Evolutionary conservation across 2,329 filamentous ascomycete species (phyloP).

Genomic region (Helotiales sp.): DNA sequence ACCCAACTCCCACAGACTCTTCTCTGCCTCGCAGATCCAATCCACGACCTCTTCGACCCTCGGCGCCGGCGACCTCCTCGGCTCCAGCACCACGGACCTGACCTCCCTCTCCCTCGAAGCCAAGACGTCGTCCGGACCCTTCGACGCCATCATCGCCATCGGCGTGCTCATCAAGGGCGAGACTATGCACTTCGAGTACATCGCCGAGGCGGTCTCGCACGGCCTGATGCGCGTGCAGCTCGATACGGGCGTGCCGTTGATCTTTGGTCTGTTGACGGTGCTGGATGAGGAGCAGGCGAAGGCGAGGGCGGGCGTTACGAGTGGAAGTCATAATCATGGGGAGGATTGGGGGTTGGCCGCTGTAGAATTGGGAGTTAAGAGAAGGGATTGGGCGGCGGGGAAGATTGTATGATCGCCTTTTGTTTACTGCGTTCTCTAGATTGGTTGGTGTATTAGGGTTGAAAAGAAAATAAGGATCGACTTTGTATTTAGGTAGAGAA

Average conservation of each 20-base stretch:
- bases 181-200: constrained; percentile 99
- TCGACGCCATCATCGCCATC: constrained; percentile 94
- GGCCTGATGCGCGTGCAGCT: constrained; percentile 94
- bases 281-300: constrained; percentile 86
- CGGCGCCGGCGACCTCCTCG: constrained; percentile 75
- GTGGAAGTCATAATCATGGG: constrained; percentile 93
- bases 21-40: constrained; percentile 85
- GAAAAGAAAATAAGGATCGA: not conserved
- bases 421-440: not conserved
- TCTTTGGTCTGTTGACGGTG: constrained; percentile 91
- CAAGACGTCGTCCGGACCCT: constrained; percentile 62
- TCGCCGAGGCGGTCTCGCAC: constrained; percentile 86
- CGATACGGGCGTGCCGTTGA: constrained; percentile 84
- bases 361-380: constrained; percentile 91
- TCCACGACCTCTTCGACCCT: constrained; percentile 66
- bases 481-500: not conserved
- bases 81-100: constrained; percentile 70
- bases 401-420: constrained; percentile 34
- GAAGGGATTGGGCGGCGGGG: constrained; percentile 73
- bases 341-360: constrained; percentile 95
- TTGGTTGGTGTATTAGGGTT: not conserved
- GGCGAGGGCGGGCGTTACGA: constrained; percentile 77
- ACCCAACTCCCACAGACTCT: constrained; percentile 61
- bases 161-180: constrained; percentile 98
- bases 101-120: constrained; percentile 51